Conservation (phyloP, 306 rosid species). For the Trifolium repens region DNA sequence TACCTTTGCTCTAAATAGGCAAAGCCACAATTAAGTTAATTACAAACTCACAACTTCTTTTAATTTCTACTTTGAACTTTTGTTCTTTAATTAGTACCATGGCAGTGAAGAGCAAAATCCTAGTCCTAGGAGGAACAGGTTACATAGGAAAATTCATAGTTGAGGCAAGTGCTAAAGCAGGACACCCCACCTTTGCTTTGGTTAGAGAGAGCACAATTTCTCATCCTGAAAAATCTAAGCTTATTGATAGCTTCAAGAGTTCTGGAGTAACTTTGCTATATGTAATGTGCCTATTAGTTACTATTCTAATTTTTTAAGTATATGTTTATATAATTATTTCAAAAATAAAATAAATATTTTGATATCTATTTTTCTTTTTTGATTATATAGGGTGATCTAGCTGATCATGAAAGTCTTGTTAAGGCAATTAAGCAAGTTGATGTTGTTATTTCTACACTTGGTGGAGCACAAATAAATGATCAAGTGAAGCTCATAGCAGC, state of each 20-base stretch:
- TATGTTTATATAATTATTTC: not conserved
- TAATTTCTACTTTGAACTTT: not conserved
- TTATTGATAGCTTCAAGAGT: slow-evolving; percentile 46
- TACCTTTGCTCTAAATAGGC: not conserved
- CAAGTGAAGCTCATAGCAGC: slow-evolving; percentile 54
- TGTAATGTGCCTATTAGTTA: slow-evolving; percentile 25
- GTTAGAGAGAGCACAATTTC: slow-evolving; percentile 40
- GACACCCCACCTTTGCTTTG: slow-evolving; percentile 50
- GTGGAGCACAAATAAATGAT: slow-evolving; percentile 36
- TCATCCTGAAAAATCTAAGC: slow-evolving; percentile 43
- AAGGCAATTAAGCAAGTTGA: slow-evolving; percentile 56
- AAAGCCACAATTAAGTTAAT: not conserved
- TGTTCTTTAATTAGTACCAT: not conserved
- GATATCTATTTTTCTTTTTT: no score
- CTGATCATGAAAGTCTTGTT: slow-evolving; percentile 44
- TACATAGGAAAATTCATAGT: slow-evolving; percentile 51
- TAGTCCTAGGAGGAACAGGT: slow-evolving; percentile 51
- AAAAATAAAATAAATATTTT: no score
- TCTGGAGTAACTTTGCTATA: slow-evolving; percentile 43
- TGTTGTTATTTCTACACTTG: slow-evolving; percentile 46
- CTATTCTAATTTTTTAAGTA: not conserved
- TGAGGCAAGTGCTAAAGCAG: slow-evolving; percentile 47
- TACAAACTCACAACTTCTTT: not conserved
- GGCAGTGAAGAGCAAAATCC: slow-evolving; percentile 53
- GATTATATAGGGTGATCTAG: slow-evolving; percentile 52